phyloP scores from a whole-genome alignment of 768 basidiomycete genomes.

The Coprinopsis cinerea region DNA sequence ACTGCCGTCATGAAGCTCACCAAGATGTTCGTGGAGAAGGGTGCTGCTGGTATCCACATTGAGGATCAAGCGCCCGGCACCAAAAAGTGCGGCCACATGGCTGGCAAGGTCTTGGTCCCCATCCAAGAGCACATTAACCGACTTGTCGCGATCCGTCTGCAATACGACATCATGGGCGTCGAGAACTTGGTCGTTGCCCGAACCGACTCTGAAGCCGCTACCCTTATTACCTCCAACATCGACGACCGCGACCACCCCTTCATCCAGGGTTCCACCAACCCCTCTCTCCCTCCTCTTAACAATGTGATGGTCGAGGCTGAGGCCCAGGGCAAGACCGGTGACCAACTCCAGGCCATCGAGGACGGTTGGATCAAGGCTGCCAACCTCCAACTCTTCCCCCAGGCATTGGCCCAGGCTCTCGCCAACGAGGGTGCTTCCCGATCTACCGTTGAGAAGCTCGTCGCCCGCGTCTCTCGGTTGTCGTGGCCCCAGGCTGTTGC shows the following conservation, averaged over 20 bases:
- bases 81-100: slow-evolving; percentile 96
- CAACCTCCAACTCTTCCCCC: slow-evolving; percentile 72
- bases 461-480: slow-evolving; percentile 53
- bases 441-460: slow-evolving; percentile 53
- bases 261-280: slow-evolving; percentile 88
- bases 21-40: slow-evolving; percentile 98
- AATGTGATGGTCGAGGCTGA: slow-evolving; percentile 83
- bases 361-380: slow-evolving; percentile 82
- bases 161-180: slow-evolving; percentile 98
- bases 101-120: slow-evolving; percentile 93
- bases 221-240: slow-evolving; percentile 93
- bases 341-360: slow-evolving; percentile 80
- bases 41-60: slow-evolving; percentile 95
- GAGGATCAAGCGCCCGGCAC: slow-evolving; percentile 98
- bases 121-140: slow-evolving; percentile 98
- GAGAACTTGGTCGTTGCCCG: slow-evolving; percentile 90
- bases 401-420: slow-evolving; percentile 63
- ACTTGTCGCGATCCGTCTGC: slow-evolving; percentile 92
- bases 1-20: slow-evolving; percentile 99
- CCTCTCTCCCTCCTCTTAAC: slow-evolving; percentile 63
- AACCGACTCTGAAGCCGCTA: slow-evolving; percentile 97
- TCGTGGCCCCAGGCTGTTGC: slow-evolving; percentile 65
- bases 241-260: slow-evolving; percentile 97
- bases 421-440: slow-evolving; percentile 49
- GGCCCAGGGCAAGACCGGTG: slow-evolving; percentile 69